A percentile compares a stretch with the other conserved stretches of the same genome.
These are phyloP conservation scores for Laburnicola sp. DNA, from an alignment of 2,329 filamentous ascomycete genomes.

Conservation along the genomic window DNA sequence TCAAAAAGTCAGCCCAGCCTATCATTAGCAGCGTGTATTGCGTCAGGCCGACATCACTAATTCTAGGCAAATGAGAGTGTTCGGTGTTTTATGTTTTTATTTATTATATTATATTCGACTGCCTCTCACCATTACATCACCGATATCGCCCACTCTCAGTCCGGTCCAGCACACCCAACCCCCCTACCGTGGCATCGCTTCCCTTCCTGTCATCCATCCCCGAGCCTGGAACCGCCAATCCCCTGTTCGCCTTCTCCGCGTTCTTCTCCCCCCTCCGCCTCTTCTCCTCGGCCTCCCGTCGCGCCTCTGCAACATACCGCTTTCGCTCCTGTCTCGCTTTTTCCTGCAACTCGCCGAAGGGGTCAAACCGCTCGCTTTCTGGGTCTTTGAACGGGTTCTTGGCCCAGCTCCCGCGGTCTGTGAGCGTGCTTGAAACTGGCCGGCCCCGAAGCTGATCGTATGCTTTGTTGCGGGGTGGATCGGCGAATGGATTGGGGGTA, in stretches of 20 bases:
- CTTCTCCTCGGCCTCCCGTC: slow-evolving; percentile 26
- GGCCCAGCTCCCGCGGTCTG: slow-evolving; percentile 39
- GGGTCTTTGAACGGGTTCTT: slow-evolving; percentile 43
- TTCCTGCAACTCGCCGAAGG: slow-evolving; percentile 42
- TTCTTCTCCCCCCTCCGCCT: slow-evolving; percentile 16
- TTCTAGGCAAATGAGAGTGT: too few species aligned
- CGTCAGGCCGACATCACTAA: too few species aligned
- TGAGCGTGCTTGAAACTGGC: slow-evolving; percentile 39
- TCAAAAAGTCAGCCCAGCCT: too few species aligned
- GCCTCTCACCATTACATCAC: slow-evolving; percentile 4
- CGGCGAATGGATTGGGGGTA: slow-evolving; percentile 42
- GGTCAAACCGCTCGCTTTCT: slow-evolving; percentile 41
- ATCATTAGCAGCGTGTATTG: too few species aligned
- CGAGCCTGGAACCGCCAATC: slow-evolving; percentile 17
- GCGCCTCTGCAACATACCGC: slow-evolving; percentile 30
- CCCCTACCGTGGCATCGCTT: slow-evolving; percentile 30
- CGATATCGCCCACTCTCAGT: slow-evolving; percentile 20
- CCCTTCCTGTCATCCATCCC: slow-evolving; percentile 21
- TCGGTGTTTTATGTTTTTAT: too few species aligned
- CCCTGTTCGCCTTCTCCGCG: slow-evolving; percentile 36
- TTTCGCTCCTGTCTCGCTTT: slow-evolving; percentile 34
- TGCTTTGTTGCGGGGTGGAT: slow-evolving; percentile 42
- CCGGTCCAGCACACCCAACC: slow-evolving; percentile 30
- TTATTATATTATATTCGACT: background rate
- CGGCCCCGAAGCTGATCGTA: slow-evolving; percentile 40